A percentile compares a stretch with the other conserved stretches of the same genome.
phyloP scores from a whole-genome alignment of 768 basidiomycete species.

The Auriscalpium vulgare region DNA sequence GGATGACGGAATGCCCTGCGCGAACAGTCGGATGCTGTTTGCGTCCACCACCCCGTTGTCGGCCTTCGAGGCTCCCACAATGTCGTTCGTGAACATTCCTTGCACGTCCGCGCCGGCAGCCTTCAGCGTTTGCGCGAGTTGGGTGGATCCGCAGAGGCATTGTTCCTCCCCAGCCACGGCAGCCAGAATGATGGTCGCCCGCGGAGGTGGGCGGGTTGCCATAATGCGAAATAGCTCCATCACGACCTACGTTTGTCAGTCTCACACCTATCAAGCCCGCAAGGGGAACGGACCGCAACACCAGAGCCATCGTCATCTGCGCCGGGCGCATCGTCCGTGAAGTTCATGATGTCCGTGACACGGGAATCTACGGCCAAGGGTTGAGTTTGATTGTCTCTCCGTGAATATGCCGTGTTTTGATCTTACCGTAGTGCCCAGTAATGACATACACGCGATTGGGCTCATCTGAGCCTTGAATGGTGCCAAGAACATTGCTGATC shows the following conservation, averaged over 20 bases:
- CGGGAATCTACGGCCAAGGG: slow-evolving; percentile 27
- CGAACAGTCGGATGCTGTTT: slow-evolving; percentile 44
- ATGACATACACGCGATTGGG: slow-evolving; percentile 45
- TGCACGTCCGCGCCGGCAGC: slow-evolving; percentile 41
- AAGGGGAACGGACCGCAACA: slow-evolving; percentile 28
- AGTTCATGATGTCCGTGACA: slow-evolving; percentile 31
- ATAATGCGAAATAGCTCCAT: slow-evolving; percentile 46
- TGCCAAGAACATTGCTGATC: slow-evolving; percentile 45
- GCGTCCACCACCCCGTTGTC: slow-evolving; percentile 40
- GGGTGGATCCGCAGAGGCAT: slow-evolving; percentile 39
- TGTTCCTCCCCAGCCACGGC: slow-evolving; percentile 47
- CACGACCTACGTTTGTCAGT: slow-evolving; percentile 21
- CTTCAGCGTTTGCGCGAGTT: slow-evolving; percentile 37
- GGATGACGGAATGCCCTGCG: slow-evolving; percentile 40
- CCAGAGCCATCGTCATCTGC: slow-evolving; percentile 50
- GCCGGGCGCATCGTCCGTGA: slow-evolving; percentile 39
- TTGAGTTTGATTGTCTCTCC: no score
- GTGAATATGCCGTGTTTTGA: no score
- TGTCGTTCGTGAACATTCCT: slow-evolving; percentile 52
- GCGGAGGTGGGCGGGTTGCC: slow-evolving; percentile 34
- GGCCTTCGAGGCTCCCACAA: slow-evolving; percentile 43
- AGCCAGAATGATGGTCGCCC: slow-evolving; percentile 45
- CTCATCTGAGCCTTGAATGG: slow-evolving; percentile 38
- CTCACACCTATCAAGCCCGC: neutral
- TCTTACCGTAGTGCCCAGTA: slow-evolving; percentile 40